Conservation (phyloP, 2,329 filamentous ascomycete species). For the Tolypocladium paradoxum region DNA sequence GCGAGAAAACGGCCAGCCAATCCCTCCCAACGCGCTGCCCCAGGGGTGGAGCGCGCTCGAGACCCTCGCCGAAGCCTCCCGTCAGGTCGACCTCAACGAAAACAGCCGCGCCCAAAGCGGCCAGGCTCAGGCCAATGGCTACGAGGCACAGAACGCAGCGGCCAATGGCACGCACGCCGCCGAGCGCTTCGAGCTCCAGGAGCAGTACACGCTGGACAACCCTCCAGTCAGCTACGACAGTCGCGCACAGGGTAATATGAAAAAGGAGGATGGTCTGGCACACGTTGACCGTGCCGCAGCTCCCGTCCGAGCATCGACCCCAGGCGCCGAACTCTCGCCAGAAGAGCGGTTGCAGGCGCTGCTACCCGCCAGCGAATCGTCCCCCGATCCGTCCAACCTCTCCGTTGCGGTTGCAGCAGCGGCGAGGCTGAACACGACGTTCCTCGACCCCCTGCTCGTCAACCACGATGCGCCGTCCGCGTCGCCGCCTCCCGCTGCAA, state of each 20-base stretch:
- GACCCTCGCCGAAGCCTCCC: conserved; percentile 78
- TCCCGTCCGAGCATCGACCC: conserved; percentile 13
- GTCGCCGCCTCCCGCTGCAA: conserved; percentile 16
- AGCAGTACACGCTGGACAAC: conserved; percentile 48
- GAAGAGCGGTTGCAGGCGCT: conserved; percentile 42
- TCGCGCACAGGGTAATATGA: conserved; percentile 11
- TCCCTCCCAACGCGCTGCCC: conserved; percentile 24
- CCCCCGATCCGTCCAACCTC: conserved; percentile 36
- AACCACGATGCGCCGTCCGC: conserved; percentile 18
- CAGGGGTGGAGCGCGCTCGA: conserved; percentile 72
- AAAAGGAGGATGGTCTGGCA: conserved; percentile 10
- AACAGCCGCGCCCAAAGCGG: conserved; percentile 37
- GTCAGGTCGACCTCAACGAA: conserved; percentile 60
- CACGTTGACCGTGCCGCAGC: conserved; percentile 3
- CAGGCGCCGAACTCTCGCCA: conserved; percentile 26
- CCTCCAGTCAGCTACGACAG: conserved; percentile 38
- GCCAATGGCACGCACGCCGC: conserved; percentile 11
- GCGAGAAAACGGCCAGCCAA: conserved; percentile 17
- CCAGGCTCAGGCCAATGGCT: conserved; percentile 16
- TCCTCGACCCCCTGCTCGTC: conserved; percentile 41
- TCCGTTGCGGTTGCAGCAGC: conserved; percentile 47
- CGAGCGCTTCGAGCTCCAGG: conserved; percentile 42
- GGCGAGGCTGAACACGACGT: conserved; percentile 41
- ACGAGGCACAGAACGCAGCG: conserved; percentile 19
- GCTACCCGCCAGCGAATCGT: conserved; percentile 22